Conservation (phyloP, 179 eudicot genomes). For the Drosera spatulata region DNA sequence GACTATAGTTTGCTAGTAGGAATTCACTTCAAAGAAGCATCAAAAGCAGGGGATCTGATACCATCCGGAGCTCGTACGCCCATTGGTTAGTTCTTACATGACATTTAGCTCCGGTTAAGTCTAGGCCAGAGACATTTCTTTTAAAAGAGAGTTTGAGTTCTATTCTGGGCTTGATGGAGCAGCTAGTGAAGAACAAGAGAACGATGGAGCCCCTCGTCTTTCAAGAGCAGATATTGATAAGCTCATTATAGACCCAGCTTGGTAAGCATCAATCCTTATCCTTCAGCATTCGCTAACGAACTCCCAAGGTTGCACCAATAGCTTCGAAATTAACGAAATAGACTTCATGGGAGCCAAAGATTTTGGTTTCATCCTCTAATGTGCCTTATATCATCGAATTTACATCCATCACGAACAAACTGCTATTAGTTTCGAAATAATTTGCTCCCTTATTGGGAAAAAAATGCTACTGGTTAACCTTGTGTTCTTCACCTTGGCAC, state of each 20-base stretch:
- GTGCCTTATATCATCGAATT: too few relatives aligned
- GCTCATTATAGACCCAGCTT: slow-evolving; percentile 54
- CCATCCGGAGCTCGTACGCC: slow-evolving; percentile 52
- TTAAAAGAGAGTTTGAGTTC: too few relatives aligned
- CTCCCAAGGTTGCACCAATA: background rate
- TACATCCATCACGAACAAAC: too few relatives aligned
- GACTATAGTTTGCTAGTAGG: slow-evolving; percentile 94
- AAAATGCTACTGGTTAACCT: background rate
- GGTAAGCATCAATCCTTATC: slow-evolving; percentile 20
- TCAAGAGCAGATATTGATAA: slow-evolving; percentile 59
- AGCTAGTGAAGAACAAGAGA: slow-evolving; percentile 39
- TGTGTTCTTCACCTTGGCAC: background rate
- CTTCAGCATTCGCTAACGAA: too few relatives aligned
- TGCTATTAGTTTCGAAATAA: too few relatives aligned
- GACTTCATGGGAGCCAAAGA: too few relatives aligned
- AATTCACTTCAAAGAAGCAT: slow-evolving; percentile 72
- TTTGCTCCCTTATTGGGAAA: too few relatives aligned
- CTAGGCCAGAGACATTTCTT: too few relatives aligned
- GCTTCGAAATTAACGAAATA: too few relatives aligned
- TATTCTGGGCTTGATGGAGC: background rate
- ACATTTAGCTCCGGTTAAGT: too few relatives aligned
- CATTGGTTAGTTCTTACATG: slow-evolving; percentile 21
- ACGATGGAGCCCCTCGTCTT: slow-evolving; percentile 42
- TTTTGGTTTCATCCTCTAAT: too few relatives aligned
- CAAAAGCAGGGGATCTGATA: slow-evolving; percentile 39